Base-by-base conservation (phyloP, 1,284 basidiomycete genomes). In the Tilletia horrida region DNA sequence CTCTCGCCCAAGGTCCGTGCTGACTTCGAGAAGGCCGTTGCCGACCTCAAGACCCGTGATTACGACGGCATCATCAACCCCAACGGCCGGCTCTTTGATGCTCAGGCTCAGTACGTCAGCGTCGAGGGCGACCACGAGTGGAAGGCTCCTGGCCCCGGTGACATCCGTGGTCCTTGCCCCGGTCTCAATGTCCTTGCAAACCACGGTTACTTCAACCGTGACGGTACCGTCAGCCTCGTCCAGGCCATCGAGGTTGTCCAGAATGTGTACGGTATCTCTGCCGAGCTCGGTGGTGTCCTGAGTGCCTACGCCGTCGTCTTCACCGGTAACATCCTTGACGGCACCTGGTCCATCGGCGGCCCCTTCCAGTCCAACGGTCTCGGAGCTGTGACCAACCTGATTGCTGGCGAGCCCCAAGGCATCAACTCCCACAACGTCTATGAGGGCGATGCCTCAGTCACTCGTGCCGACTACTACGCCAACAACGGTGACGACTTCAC, bases 121-220 rank as follows among this genome's bases (percentile, higher is more conserved):
- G 66, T 75, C 31, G 71, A 69, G 43, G 74, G 73, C 31, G 67
- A 73, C 68, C 74, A 76, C 71, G 69, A 75, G 69, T 76, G 71
- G 65, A 67, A 70, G 55, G 61, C 74, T 43, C 74, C 74, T 11
- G 71, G 71, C 16, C 68, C 73, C 14, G 67, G 65, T 50, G 74
- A 76, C 42, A 76, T 75, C 67, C 71, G 74, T 55, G 74, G 74
- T 18, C 73, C 73, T 42, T 76, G 74, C 55, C 74, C 73, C 48
- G 74, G 73, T 62, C 73, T 74, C 67, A 73, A 72, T 67, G 25
- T 72, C 55, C 57, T 76, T 45, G 67, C 74, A 62, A 76, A 76
- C 67, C 74, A 76, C 55, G 73, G 73, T 14, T 76, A 75, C 64
- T 67, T 76, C 50, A 67, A 71, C 64, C 69, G 73, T 42, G 71